phyloP scores from a whole-genome alignment of 176 grass and related monocot genomes.

The Canna indica region DNA sequence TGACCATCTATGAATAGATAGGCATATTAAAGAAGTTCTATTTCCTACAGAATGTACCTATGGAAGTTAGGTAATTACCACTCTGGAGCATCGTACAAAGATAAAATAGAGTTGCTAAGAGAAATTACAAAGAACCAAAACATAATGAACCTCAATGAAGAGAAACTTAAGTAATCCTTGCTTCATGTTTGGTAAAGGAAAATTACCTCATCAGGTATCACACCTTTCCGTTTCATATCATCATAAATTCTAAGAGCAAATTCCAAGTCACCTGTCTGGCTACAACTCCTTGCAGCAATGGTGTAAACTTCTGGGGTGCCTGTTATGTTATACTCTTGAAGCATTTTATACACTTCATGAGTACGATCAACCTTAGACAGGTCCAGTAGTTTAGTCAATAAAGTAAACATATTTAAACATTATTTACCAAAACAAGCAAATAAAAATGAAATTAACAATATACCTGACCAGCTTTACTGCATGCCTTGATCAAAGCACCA shows the following conservation, averaged over 20 bases:
- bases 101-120: constrained; percentile 4
- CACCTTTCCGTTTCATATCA: constrained; percentile 88
- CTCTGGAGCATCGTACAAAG: constrained; percentile 1
- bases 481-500: constrained; percentile 87
- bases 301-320: constrained; percentile 92
- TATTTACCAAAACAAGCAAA: not conserved
- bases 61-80: not conserved
- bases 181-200: constrained; percentile 1
- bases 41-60: too few relatives aligned
- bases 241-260: constrained; percentile 88
- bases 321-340: constrained; percentile 74
- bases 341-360: constrained; percentile 91
- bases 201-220: constrained; percentile 86
- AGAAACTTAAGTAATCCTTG: not conserved
- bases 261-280: constrained; percentile 74
- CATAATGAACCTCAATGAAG: constrained; percentile 1
- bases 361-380: constrained; percentile 54
- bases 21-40: too few relatives aligned
- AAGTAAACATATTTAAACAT: constrained; percentile 13
- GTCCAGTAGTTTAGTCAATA: constrained; percentile 25
- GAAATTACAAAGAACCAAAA: constrained; percentile 5
- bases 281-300: constrained; percentile 92
- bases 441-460: constrained; percentile 12
- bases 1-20: too few relatives aligned
- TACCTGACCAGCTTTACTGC: constrained; percentile 78